phyloP scores from a whole-genome alignment of 2,329 filamentous ascomycete species.

The Fusarium acutatum region DNA sequence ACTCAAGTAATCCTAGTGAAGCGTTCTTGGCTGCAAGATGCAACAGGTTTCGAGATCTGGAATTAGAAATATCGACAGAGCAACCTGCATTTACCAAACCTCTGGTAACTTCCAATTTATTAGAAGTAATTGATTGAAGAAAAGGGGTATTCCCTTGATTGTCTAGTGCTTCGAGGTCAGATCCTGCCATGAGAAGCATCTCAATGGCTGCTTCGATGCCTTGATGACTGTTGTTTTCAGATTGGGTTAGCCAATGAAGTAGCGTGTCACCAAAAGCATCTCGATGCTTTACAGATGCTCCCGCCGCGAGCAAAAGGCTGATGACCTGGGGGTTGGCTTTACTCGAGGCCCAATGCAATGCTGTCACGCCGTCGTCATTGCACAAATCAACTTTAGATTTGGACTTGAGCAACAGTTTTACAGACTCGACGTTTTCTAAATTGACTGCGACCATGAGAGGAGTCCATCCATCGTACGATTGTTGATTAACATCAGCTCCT shows the following conservation, averaged over 20 bases:
- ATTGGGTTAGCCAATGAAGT: not conserved
- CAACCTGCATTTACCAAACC: not conserved
- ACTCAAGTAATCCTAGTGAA: not conserved
- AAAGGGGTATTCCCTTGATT: rapidly evolving
- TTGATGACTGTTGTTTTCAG: rapidly evolving
- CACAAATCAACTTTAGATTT: not conserved
- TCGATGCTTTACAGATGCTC: not conserved
- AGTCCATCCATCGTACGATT: rapidly evolving
- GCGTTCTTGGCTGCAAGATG: not conserved
- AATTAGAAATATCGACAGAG: not conserved
- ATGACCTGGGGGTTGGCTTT: not conserved
- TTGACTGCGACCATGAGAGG: not conserved
- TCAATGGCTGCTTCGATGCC: not conserved
- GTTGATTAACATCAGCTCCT: constrained; percentile 7
- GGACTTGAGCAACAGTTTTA: not conserved
- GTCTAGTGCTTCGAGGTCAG: not conserved
- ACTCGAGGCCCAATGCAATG: not conserved
- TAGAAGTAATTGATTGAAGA: rapidly evolving
- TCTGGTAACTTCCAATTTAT: not conserved
- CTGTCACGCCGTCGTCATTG: rapidly evolving
- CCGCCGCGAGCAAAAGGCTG: not conserved
- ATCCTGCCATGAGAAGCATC: not conserved
- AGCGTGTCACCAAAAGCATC: rapidly evolving
- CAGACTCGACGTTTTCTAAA: rapidly evolving
- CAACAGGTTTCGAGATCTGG: not conserved